Evolutionary conservation across 768 basidiomycete genomes (phyloP), one percentile per base, ranked within the genome.

Genomic region (Clavaria fumosa): DNA sequence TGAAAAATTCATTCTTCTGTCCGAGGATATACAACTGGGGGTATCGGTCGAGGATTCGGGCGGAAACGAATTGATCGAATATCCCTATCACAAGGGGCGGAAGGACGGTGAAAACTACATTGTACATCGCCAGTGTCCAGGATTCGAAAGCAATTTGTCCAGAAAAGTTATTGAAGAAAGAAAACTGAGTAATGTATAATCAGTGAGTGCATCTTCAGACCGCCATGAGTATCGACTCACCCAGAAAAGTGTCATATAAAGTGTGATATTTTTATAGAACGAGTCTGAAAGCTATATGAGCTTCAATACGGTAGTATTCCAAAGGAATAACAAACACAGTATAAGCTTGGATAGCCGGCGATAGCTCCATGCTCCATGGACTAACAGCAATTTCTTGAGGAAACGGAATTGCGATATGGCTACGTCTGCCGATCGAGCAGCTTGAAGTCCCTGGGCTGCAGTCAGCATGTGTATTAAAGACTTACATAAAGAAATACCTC

Each of bases 211-310:
- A 39, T n/a, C 7, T 7, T 27, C 17, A 15, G 14, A 37, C 9
- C 27, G 12, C 17, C 32, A 35, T 28, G 9, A 23, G 41, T 38
- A 23, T 5, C 3, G 24, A 53, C 54, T 36, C 57, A 90, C 91
- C 90, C 91, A 97, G 56, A 97, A 97, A 44, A 93, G 86, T 17
- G 90, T 95, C 86, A 99, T 88, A 57, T 97, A 97, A 11, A 99
- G 67, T 21, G 81, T 80, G 44, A 97, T 96, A 56, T 99, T 99
- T 57, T 99, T 99, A 68, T 97, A 99, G 63, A 99, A 96, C 1
- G 90, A 95, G 59, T 85, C 90, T 95, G 50, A 22, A 10, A 34
- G 11, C 17, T 32, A 18, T 1, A 23, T 52, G 18, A 48, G 39
- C 37, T 36, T 23, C 34, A 17, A 21, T 12, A 15, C 5, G 5